Percentiles rank a stretch among this genome's conserved stretches.
These are phyloP conservation scores for Crotalaria pallida DNA, from an alignment of 306 rosid genomes.

Conservation along the genomic window DNA sequence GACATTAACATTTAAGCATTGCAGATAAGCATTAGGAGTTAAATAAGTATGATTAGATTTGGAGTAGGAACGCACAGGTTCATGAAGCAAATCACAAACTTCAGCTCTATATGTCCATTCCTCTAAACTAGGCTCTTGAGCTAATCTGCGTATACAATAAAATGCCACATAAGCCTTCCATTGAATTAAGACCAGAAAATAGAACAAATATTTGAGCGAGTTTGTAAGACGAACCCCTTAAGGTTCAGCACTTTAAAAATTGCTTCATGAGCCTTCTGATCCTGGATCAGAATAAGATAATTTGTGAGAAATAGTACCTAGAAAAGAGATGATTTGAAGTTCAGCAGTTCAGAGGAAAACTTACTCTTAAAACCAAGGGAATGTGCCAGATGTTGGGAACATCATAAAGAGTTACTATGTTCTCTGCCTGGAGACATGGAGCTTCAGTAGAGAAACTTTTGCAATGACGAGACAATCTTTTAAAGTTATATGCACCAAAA, in stretches of 20 bases:
- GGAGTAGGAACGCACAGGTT: conserved; percentile 47
- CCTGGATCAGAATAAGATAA: conserved; percentile 41
- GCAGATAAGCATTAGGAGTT: conserved; percentile 1
- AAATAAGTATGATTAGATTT: conserved; percentile 2
- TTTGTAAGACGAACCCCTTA: conserved; percentile 41
- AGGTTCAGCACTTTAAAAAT: conserved; percentile 62
- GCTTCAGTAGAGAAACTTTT: conserved; percentile 21
- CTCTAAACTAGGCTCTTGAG: conserved; percentile 48
- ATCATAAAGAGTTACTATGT: conserved; percentile 83
- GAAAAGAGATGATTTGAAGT: conserved; percentile 13
- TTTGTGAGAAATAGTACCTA: conserved; percentile 31
- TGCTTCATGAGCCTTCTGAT: conserved; percentile 83
- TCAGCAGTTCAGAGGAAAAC: conserved; percentile 20
- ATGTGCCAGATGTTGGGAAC: conserved; percentile 96
- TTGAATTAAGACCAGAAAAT: background rate
- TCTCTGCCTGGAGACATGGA: conserved; percentile 56
- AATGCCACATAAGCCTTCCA: conserved; percentile 4
- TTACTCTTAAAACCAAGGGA: conserved; percentile 86
- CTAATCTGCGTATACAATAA: conserved; percentile 36
- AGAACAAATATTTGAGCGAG: conserved; percentile 9
- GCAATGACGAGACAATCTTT: conserved; percentile 17
- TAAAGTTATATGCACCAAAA: conserved; percentile 3
- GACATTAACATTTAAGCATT: background rate
- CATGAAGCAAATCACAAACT: conserved; percentile 47
- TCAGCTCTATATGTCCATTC: conserved; percentile 76